A percentile compares a stretch with the other conserved stretches of the same genome.
Evolutionary conservation across 2,329 filamentous ascomycete species (phyloP).

Genomic region (Zasmidium cellare): DNA sequence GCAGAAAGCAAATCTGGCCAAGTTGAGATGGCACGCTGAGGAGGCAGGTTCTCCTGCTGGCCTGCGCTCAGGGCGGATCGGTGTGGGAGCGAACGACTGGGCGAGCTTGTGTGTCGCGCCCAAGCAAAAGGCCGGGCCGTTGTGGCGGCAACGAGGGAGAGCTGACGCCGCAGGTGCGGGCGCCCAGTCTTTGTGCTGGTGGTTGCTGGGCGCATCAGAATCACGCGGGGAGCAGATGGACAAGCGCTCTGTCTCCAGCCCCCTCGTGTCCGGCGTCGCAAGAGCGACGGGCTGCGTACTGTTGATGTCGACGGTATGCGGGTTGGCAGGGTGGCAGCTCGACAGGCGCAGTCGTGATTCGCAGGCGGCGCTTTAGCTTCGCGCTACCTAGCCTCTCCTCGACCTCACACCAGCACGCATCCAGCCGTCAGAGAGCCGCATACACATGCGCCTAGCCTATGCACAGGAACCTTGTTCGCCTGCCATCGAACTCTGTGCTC

Average conservation of each 20-base stretch:
- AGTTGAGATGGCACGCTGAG: constrained; percentile 1
- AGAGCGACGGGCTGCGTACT: too few relatives aligned
- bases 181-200: not conserved
- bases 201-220: not conserved
- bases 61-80: constrained; percentile 1
- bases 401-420: constrained; percentile 1
- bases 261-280: not conserved
- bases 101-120: not conserved
- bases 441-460: constrained; percentile 17
- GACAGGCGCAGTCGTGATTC: not conserved
- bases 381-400: not conserved
- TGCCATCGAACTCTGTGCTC: constrained; percentile 19
- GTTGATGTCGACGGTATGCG: not conserved
- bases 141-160: constrained; percentile 8
- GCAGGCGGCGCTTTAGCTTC: not conserved
- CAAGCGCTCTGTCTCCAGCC: not conserved
- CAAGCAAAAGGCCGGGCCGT: constrained; percentile 4
- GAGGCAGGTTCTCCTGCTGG: constrained; percentile 3
- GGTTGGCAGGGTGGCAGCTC: not conserved
- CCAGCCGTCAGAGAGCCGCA: constrained; percentile 14
- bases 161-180: not conserved
- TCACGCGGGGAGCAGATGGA: not conserved
- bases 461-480: constrained; percentile 17
- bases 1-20: constrained; percentile 9
- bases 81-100: constrained; percentile 1